phyloP scores from a whole-genome alignment of 306 rosid genomes.

The Clitoria ternatea region DNA sequence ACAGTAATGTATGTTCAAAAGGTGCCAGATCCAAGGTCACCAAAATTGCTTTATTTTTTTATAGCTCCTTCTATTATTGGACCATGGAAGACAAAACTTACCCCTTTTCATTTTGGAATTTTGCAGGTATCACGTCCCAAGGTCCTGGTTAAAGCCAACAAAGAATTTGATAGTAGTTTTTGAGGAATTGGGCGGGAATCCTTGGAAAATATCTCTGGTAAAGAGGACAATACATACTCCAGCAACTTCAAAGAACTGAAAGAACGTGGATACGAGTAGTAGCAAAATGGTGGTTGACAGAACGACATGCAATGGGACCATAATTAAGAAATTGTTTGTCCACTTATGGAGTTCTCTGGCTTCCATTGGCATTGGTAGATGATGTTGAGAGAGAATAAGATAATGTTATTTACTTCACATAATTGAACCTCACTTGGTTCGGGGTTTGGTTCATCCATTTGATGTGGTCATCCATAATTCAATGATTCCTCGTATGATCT shows the following conservation, averaged over 20 bases:
- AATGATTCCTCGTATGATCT: neutral
- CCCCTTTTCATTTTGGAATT: conserved; percentile 6
- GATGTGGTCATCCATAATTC: neutral
- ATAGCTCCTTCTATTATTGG: neutral
- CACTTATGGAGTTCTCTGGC: conserved; percentile 2
- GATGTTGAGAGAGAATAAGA: conserved; percentile 10
- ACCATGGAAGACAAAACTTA: neutral
- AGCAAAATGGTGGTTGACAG: neutral
- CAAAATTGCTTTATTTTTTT: neutral
- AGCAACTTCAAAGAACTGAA: conserved; percentile 24
- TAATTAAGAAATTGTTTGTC: neutral
- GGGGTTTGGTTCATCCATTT: neutral
- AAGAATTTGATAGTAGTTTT: conserved; percentile 63
- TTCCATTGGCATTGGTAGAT: conserved; percentile 1
- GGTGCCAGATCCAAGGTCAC: neutral
- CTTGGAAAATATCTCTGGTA: conserved; percentile 56
- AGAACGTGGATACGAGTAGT: neutral
- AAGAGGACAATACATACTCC: conserved; percentile 46
- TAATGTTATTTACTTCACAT: neutral
- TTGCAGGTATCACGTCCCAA: conserved; percentile 92
- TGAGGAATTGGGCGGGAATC: conserved; percentile 96
- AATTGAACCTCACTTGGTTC: neutral
- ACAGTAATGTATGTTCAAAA: neutral
- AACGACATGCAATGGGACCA: neutral
- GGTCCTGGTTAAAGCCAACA: conserved; percentile 95